Base-by-base conservation (phyloP, 2,329 filamentous ascomycete genomes). In the Penicillium sp. region DNA sequence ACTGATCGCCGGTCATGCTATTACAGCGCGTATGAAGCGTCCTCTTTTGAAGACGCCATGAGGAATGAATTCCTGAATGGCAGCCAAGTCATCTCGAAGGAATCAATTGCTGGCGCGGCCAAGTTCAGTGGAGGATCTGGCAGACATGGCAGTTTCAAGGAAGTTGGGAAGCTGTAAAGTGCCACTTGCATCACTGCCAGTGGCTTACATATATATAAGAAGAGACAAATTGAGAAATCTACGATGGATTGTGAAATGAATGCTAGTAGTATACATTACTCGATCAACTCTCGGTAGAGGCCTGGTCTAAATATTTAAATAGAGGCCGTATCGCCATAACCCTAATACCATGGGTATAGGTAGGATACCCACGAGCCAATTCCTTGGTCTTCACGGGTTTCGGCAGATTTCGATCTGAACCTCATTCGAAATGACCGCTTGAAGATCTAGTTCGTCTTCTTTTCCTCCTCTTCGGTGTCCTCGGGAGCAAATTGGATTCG, bases 1-100 rank as follows among this genome's bases (percentile, higher is more conserved):
- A 66, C 64, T 2, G 81, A 84, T 60, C 69, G 80, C 3, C 61
- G 59, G 3, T 77, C 70, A 8, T 75, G 73, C 29, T 82, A 83
- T 52, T 78, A 84, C 62, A 71, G 76, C 13, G 73, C 74, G 0
- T 84, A 79, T 52, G 64, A 77, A 7, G 78, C 81, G 0, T 57
- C 54, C 0, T 77, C 73, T 2, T 77, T 84, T 10, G 71, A 79
- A 36, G 79, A 84, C 60, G 81, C 80, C 4, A 49, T 62, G 40
- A 40, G 45, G 1, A 43, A 55, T 13, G 56, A 61, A 36, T 60
- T 60, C 15, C 39, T 46, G 15, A 33, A 52, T 17, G 60, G 60
- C 2, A 23, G 41, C 12, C 52, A 54, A n/a, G 60, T 61, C n/a
- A 51, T 60, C 29, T 46, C 49, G 1, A 33, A 50, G 26, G 60